Percentiles rank a stretch among this genome's conserved stretches.
These are phyloP conservation scores for Hyaloperonospora brassicae DNA, from an alignment of 352 stramenopile genomes.

Conservation along the genomic window DNA sequence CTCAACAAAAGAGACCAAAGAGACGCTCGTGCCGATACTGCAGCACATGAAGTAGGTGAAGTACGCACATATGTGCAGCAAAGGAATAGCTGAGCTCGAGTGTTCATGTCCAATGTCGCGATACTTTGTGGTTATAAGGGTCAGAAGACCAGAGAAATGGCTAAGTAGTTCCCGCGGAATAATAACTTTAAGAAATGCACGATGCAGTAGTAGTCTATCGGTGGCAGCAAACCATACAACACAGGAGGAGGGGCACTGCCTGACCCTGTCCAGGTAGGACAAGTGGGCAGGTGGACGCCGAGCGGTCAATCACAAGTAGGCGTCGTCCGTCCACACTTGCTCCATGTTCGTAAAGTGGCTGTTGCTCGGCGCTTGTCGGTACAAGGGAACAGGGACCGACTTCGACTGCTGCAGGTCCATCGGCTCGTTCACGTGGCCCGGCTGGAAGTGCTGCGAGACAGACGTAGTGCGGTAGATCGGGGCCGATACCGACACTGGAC, in stretches of 20 bases:
- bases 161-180: no score
- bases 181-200: constrained; percentile 29
- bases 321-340: constrained; percentile 45
- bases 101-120: no score
- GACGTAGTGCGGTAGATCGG: constrained; percentile 42
- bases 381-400: constrained; percentile 33
- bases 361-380: constrained; percentile 40
- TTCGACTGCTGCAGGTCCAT: constrained; percentile 35
- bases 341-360: constrained; percentile 52
- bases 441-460: constrained; percentile 26
- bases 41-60: no score
- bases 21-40: no score
- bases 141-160: no score
- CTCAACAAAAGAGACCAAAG: no score
- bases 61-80: no score
- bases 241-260: not conserved
- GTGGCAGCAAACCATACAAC: constrained; percentile 12
- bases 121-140: no score
- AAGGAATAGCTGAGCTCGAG: no score
- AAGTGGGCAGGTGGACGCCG: constrained; percentile 5
- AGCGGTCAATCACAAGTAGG: constrained; percentile 26
- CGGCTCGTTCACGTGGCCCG: constrained; percentile 20
- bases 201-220: constrained; percentile 18
- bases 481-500: constrained; percentile 52
- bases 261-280: not conserved